phyloP scores from a whole-genome alignment of 805 yeast genomes.

The Zygoascus bituminiphila region DNA sequence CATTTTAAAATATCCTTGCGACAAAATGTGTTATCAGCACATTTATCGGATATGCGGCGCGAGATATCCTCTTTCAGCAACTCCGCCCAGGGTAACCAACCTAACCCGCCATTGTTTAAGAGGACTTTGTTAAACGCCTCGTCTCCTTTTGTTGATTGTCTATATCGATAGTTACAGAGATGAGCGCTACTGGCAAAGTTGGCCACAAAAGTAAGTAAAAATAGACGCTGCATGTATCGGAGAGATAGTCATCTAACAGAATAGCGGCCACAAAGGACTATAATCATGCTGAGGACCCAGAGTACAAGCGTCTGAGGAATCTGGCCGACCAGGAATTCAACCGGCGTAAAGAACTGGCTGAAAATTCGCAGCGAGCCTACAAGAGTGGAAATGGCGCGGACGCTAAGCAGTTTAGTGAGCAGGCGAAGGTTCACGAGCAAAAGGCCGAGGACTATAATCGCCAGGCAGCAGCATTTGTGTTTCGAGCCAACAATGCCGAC shows the following conservation, averaged over 20 bases:
- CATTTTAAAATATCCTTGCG: no score
- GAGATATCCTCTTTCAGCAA: no score
- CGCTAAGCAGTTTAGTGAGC: slow-evolving; percentile 66
- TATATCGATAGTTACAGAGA: neutral
- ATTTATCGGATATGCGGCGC: no score
- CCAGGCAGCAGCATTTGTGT: slow-evolving; percentile 79
- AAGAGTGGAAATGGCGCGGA: slow-evolving; percentile 59
- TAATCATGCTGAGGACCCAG: slow-evolving; percentile 33
- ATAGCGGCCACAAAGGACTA: slow-evolving; percentile 21
- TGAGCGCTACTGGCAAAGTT: neutral
- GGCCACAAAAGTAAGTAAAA: neutral
- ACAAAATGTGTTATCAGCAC: no score
- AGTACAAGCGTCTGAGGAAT: slow-evolving; percentile 53
- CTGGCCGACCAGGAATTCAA: slow-evolving; percentile 61
- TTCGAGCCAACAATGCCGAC: slow-evolving; percentile 80
- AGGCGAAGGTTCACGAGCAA: slow-evolving; percentile 50
- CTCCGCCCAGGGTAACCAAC: no score
- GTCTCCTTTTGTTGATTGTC: no score
- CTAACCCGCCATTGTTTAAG: no score
- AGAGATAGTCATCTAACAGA: neutral
- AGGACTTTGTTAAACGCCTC: no score
- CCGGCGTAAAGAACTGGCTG: slow-evolving; percentile 46
- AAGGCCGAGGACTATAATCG: slow-evolving; percentile 63
- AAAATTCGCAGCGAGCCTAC: slow-evolving; percentile 70
- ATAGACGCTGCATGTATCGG: neutral